These are phyloP conservation scores for Hymenoscyphus linearis DNA, from an alignment of 2,329 filamentous ascomycete genomes.

Conservation along the genomic window DNA sequence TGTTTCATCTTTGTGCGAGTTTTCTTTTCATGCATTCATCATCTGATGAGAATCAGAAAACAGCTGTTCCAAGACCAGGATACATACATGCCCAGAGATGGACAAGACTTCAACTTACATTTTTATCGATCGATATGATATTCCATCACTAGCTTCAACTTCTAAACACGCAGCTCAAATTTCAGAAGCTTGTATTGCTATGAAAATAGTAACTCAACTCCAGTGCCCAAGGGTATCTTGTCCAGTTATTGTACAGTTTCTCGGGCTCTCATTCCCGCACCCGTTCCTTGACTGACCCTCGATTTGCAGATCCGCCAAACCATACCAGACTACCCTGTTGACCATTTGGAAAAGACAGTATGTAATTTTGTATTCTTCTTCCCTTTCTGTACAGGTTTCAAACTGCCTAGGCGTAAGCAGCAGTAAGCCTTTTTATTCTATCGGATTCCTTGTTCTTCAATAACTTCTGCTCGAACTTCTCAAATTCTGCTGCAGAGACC, in stretches of 20 bases:
- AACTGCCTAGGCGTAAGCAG: not conserved
- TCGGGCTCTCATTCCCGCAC: not conserved
- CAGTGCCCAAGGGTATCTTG: not conserved
- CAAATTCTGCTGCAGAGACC: conserved; percentile 80
- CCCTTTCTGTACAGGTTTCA: not conserved
- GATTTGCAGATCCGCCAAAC: not conserved
- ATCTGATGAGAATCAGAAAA: not conserved
- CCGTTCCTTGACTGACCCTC: not conserved
- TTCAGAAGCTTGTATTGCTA: not conserved
- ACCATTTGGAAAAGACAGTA: not conserved
- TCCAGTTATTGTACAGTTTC: not conserved
- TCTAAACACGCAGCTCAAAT: not conserved
- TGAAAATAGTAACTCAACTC: not conserved
- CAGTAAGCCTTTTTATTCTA: not conserved
- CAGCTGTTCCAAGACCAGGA: not conserved
- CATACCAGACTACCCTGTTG: not conserved
- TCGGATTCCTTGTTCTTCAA: not conserved
- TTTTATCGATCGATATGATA: not conserved
- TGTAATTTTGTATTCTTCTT: not conserved
- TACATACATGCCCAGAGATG: not conserved
- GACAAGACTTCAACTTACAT: not conserved
- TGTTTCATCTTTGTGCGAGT: too few species aligned
- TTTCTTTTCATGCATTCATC: not conserved
- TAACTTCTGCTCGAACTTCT: conserved; percentile 87
- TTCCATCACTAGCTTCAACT: not conserved